Percentiles rank a stretch among this genome's conserved stretches.
Evolutionary conservation across 176 grass and related monocot species (phyloP).

Genomic region (Echinochloa phyllopogon): DNA sequence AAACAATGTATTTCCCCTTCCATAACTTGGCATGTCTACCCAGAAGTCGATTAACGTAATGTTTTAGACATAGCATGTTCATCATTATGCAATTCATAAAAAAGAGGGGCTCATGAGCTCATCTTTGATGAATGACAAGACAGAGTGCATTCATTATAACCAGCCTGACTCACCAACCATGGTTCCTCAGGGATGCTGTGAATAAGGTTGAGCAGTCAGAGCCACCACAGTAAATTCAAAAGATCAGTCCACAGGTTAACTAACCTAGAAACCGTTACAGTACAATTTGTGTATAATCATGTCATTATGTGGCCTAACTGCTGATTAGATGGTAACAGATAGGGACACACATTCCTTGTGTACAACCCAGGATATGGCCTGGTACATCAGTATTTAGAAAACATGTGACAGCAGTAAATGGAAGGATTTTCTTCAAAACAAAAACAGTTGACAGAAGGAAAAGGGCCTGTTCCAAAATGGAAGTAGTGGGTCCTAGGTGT

Average conservation of each 20-base stretch:
- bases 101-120: neutral
- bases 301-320: neutral
- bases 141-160: constrained; percentile 6
- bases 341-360: neutral
- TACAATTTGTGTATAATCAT: neutral
- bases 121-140: constrained; percentile 16
- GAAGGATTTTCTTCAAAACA: too few relatives aligned
- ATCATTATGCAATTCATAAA: constrained; percentile 6
- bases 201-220: neutral
- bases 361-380: neutral
- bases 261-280: neutral
- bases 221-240: neutral
- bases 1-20: neutral
- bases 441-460: neutral
- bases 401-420: neutral
- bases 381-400: neutral
- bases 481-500: neutral
- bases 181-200: neutral
- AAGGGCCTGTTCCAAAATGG: neutral
- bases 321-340: neutral
- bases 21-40: constrained; percentile 2
- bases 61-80: neutral
- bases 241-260: neutral
- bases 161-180: constrained; percentile 25
- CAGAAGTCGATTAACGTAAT: neutral